Base-by-base conservation (phyloP, 2,329 filamentous ascomycete genomes). In the Diaporthe destruens region DNA sequence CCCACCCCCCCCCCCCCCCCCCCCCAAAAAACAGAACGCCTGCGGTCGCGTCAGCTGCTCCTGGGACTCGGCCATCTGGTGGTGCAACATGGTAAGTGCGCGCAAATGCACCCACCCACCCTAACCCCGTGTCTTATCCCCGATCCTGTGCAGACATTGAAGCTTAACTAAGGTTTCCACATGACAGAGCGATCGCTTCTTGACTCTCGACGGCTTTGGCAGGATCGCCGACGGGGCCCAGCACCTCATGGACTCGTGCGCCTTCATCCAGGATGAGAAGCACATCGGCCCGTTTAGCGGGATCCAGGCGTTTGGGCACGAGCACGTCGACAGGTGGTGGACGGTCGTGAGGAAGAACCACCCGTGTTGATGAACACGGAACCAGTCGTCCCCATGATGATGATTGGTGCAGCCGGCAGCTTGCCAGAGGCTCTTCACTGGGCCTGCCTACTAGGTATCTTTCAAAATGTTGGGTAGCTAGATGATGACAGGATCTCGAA, bases 171-270 rank as follows among this genome's bases (percentile, higher is more conserved):
- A 66, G 32, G 7, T 7, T 3, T 25, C 20, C n/a, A 39, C 7
- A 20, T n/a, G 9, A 8, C 20, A 54, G 55, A 55, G 42, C 25
- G 1, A 32, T 20, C 23, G 5, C 0, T n/a, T 8, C 7, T 2
- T 51, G 25, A 32, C 18, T 5, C 69, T 71, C 6, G 69, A 63
- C 55, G 47, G 11, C 18, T 71, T 20, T 9, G 54, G 51, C 51
- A 47, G 49, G 2, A 65, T 71, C 32, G 69, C 69, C 16, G 55
- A 71, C 39, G 69, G 55, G 2, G 69, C 69, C 55, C 47, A 71
- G 36, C 11, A 54, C 7, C 42, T 72, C 39, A 18, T 68, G 18
- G 16, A 39, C 70, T 4, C 20, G 6, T 68, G 70, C 32, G n/a
- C 53, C n/a, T 68, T 72, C n/a, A 42, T 39, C 32, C 53, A 36